Evolutionary conservation across 2,329 filamentous ascomycete genomes (phyloP).

Genomic region (Venturia oleaginea): DNA sequence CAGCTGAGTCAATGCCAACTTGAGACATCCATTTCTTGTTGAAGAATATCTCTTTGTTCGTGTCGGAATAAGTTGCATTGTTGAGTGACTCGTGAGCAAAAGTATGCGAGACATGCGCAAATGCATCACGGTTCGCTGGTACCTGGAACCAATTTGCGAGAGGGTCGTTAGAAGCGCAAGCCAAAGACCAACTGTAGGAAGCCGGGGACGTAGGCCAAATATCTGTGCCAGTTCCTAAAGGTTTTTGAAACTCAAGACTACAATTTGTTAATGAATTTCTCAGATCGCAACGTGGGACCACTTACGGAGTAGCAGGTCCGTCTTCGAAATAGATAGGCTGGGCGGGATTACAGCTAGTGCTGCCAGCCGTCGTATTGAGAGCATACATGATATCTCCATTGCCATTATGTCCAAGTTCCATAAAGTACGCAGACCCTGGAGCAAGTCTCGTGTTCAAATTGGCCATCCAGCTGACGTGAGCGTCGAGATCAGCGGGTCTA

Average conservation of each 20-base stretch:
- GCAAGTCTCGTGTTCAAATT: slow-evolving; percentile 40
- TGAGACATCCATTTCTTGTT: slow-evolving; percentile 7
- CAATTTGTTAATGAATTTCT: background rate
- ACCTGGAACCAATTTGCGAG: slow-evolving; percentile 2
- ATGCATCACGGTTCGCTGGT: slow-evolving; percentile 12
- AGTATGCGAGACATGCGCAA: slow-evolving; percentile 8
- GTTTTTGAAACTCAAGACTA: slow-evolving; percentile 34
- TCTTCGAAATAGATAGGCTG: slow-evolving; percentile 29
- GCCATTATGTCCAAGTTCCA: slow-evolving; percentile 49
- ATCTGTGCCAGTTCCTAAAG: slow-evolving; percentile 41
- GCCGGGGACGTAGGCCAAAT: slow-evolving; percentile 35
- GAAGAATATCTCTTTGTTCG: slow-evolving; percentile 5
- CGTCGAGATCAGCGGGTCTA: slow-evolving; percentile 38
- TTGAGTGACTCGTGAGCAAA: slow-evolving; percentile 1
- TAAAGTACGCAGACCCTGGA: slow-evolving; percentile 42
- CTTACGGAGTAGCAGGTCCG: slow-evolving; percentile 15
- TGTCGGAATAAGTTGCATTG: slow-evolving; percentile 11
- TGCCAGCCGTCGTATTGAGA: slow-evolving; percentile 12
- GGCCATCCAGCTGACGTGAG: slow-evolving; percentile 35
- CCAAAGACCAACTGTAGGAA: slow-evolving; percentile 1
- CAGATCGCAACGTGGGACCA: background rate
- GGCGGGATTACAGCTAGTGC: background rate
- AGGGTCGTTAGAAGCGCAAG: slow-evolving; percentile 2
- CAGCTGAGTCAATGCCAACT: slow-evolving; percentile 2
- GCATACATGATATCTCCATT: slow-evolving; percentile 41